Base-by-base conservation (phyloP, 257 asterid genomes). In the Phtheirospermum japonicum region DNA sequence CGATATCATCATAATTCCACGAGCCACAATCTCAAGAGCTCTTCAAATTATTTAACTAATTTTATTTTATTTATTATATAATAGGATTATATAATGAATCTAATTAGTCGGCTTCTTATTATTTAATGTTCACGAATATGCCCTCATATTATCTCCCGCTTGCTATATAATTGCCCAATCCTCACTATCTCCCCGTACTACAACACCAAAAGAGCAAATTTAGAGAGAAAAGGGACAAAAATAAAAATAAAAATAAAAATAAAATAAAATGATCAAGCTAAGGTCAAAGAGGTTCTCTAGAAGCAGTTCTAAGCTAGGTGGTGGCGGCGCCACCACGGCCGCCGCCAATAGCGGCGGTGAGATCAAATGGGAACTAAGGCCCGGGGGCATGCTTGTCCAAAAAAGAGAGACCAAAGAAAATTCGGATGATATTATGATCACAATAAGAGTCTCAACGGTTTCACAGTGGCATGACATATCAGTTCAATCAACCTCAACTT, bases 371-470 rank as follows among this genome's bases (percentile, higher is more conserved):
- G 95, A 89, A 39, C 51, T 86, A 5, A 78, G 96, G 52, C 96
- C 96, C 0, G 96, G 96, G 0, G 96, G 96, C 57, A 89, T 89
- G 96, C 79, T 89, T 10, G 96, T 89, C 6, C 96, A 89, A 49
- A 89, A 73, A 48, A 67, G 96, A 71, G 90, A 80, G 14, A 77
- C 36, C 58, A 66, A 71, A 12, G 75, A 71, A 37, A 68, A 70
- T 37, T 63, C 37, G 14, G 78, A 55, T 0, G 85, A 67, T 12
- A 48, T 66, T 31, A 87, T 82, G 72, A 76, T 89, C 83, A 77
- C 79, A 3, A 67, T 86, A 18, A 74, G 79, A 73, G 89, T 83
- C 23, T 89, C 95, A 0, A 82, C 90, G 0, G 87, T 86, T 48
- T 75, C 90, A 0, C 72, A 77, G 0, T 84, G 75, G 57, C 94